These are phyloP conservation scores for Tulasnella sp. DNA, from an alignment of 768 basidiomycete species.

Conservation along the genomic window DNA sequence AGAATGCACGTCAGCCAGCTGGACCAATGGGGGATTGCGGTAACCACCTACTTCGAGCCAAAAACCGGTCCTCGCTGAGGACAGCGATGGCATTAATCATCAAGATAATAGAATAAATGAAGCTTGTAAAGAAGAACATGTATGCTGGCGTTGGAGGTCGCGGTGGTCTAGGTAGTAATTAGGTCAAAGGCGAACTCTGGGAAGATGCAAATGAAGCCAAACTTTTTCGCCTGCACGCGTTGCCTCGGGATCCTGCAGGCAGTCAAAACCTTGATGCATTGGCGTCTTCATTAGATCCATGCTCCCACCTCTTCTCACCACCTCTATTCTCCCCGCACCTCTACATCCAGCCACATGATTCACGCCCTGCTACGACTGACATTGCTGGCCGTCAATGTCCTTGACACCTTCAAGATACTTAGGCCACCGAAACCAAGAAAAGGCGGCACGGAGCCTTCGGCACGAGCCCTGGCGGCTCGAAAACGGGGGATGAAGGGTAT, in stretches of 20 bases:
- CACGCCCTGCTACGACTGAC: slow-evolving; percentile 51
- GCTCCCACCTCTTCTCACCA: slow-evolving; percentile 11
- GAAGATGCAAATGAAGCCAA: slow-evolving; percentile 3
- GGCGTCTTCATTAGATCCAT: not conserved
- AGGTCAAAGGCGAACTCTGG: slow-evolving; percentile 5
- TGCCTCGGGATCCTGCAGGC: not conserved
- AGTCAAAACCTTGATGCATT: slow-evolving; percentile 15
- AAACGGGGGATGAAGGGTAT: slow-evolving; percentile 85
- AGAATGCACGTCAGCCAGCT: slow-evolving; percentile 33
- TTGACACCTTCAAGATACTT: slow-evolving; percentile 79
- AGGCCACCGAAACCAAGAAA: slow-evolving; percentile 55
- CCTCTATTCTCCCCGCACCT: not conserved
- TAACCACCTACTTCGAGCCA: slow-evolving; percentile 71
- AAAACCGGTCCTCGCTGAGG: slow-evolving; percentile 92
- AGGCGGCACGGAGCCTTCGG: slow-evolving; percentile 53
- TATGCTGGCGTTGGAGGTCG: slow-evolving; percentile 34
- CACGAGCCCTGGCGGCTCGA: slow-evolving; percentile 64
- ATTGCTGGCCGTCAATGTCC: slow-evolving; percentile 74
- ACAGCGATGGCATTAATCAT: slow-evolving; percentile 94
- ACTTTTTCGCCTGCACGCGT: slow-evolving; percentile 17
- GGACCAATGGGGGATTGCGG: not conserved
- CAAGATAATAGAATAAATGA: slow-evolving; percentile 82
- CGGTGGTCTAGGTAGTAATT: not conserved
- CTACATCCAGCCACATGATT: slow-evolving; percentile 11
- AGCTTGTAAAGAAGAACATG: slow-evolving; percentile 38